These are phyloP conservation scores for Lactifluus pinguis DNA, from an alignment of 768 basidiomycete species.

Conservation along the genomic window DNA sequence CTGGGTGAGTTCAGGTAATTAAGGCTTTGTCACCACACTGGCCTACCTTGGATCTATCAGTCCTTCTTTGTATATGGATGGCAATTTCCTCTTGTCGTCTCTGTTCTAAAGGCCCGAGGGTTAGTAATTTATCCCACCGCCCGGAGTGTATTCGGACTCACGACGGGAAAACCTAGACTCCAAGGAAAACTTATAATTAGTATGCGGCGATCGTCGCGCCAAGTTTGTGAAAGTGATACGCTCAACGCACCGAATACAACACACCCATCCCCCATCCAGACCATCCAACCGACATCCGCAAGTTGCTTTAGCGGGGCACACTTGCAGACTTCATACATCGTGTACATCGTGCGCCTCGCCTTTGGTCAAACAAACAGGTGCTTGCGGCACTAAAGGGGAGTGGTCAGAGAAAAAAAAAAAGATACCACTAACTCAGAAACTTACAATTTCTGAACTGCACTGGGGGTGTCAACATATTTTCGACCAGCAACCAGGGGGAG, in stretches of 20 bases:
- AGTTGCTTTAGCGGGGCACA: slow-evolving; percentile 7
- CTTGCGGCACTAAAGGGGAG: too few species aligned
- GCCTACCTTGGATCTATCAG: slow-evolving; percentile 12
- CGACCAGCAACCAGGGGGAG: too few species aligned
- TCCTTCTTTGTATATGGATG: slow-evolving; percentile 4
- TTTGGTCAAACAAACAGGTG: too few species aligned
- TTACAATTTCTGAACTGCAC: too few species aligned
- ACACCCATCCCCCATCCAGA: slow-evolving; percentile 9
- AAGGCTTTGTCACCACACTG: background rate
- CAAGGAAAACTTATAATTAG: background rate
- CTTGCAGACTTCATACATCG: slow-evolving; percentile 12
- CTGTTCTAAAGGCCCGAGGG: background rate
- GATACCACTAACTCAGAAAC: too few species aligned
- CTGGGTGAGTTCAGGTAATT: background rate
- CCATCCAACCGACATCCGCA: slow-evolving; percentile 11
- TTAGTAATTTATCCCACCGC: background rate
- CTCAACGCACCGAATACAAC: background rate
- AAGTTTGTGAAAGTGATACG: too few species aligned
- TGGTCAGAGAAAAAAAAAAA: too few species aligned
- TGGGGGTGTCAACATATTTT: too few species aligned
- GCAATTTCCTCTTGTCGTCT: slow-evolving; percentile 11
- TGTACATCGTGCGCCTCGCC: too few species aligned
- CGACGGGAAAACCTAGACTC: slow-evolving; percentile 10
- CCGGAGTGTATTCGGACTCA: background rate
- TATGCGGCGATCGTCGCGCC: background rate